Percentiles rank a stretch among this genome's conserved stretches.
Evolutionary conservation across 2,329 filamentous ascomycete genomes (phyloP).

Genomic region (Fusarium sp.): DNA sequence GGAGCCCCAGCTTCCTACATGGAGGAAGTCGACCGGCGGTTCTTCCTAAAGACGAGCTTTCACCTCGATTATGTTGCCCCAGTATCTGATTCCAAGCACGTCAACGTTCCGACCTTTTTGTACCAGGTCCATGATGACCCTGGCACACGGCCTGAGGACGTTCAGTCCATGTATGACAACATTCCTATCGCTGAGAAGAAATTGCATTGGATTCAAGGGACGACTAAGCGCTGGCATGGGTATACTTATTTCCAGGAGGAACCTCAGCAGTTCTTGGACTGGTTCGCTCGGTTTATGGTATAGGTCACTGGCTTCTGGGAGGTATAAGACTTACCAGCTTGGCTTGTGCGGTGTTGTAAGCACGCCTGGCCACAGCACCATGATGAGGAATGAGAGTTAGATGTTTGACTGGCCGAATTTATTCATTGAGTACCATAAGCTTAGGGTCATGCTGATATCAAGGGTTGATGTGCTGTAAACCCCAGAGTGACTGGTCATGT

Average conservation of each 20-base stretch:
- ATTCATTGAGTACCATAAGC: not conserved
- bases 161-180: constrained; percentile 31
- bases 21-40: constrained; percentile 23
- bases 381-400: not conserved
- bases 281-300: constrained; percentile 22
- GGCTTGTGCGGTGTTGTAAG: not conserved
- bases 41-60: constrained; percentile 34
- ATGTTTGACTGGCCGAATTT: not conserved
- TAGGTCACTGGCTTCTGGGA: not conserved
- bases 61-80: constrained; percentile 14
- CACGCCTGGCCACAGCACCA: constrained; percentile 5
- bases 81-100: constrained; percentile 19
- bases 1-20: constrained; percentile 17
- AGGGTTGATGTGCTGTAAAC: not conserved
- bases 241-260: constrained; percentile 32
- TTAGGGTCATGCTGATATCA: too few species aligned
- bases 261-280: constrained; percentile 30
- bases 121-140: constrained; percentile 27
- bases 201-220: constrained; percentile 26
- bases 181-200: constrained; percentile 24
- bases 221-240: constrained; percentile 20
- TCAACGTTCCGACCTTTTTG: constrained; percentile 22
- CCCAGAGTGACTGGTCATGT: not conserved
- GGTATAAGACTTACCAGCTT: not conserved
- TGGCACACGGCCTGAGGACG: constrained; percentile 20